These are phyloP conservation scores for Sclerotinia trifoliorum DNA, from an alignment of 2,329 filamentous ascomycete species.

Conservation along the genomic window DNA sequence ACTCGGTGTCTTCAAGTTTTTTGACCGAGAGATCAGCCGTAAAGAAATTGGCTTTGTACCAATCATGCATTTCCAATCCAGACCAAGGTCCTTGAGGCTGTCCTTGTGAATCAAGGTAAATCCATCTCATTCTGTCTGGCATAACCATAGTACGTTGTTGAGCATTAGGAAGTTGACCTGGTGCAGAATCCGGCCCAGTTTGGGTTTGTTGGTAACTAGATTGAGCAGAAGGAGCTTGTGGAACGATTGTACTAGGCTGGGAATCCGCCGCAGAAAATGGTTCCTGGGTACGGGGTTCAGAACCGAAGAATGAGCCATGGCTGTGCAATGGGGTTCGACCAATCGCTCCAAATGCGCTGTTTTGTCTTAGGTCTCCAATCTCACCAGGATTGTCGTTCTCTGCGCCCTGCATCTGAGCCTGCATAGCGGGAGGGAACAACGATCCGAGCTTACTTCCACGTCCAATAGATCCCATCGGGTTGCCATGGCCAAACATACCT, in stretches of 20 bases:
- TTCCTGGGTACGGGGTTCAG: conserved; percentile 32
- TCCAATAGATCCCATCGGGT: conserved; percentile 56
- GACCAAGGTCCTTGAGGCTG: conserved; percentile 93
- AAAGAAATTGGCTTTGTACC: conserved; percentile 99
- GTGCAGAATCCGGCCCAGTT: conserved; percentile 49
- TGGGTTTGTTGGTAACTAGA: conserved; percentile 38
- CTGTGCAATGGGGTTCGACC: conserved; percentile 60
- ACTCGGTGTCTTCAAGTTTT: conserved; percentile 89
- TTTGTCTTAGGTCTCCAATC: conserved; percentile 58
- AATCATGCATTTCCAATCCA: conserved; percentile 98
- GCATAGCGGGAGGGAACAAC: conserved; percentile 84
- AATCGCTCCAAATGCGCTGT: conserved; percentile 64
- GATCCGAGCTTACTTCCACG: conserved; percentile 81
- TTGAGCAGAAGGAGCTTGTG: conserved; percentile 34
- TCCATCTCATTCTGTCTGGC: conserved; percentile 98
- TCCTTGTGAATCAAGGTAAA: conserved; percentile 92
- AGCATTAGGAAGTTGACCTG: conserved; percentile 64
- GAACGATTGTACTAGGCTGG: conserved; percentile 32
- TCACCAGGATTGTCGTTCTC: conserved; percentile 64
- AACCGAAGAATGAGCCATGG: conserved; percentile 54
- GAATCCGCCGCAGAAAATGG: conserved; percentile 35
- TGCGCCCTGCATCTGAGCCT: conserved; percentile 79
- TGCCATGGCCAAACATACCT: conserved; percentile 65
- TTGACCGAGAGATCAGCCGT: conserved; percentile 91
- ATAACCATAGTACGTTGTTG: conserved; percentile 93